These are phyloP conservation scores for Ceratocystis ficicola DNA, from an alignment of 2,329 filamentous ascomycete genomes.

Conservation along the genomic window DNA sequence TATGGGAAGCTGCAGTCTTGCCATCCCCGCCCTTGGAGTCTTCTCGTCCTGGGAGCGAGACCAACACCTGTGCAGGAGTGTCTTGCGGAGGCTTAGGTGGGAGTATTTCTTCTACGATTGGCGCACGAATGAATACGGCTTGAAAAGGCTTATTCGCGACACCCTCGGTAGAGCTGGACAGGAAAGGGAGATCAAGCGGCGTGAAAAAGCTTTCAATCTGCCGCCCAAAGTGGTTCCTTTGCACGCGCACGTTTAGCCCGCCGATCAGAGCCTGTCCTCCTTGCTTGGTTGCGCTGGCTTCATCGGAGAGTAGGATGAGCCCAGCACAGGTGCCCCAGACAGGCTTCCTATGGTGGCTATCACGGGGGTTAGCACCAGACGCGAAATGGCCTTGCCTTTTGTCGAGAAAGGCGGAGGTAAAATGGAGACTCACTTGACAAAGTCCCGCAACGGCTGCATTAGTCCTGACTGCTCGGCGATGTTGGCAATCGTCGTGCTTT, in stretches of 20 bases:
- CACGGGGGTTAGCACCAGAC: neutral
- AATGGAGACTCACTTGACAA: conserved; percentile 61
- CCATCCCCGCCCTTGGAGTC: conserved; percentile 48
- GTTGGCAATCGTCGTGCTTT: conserved; percentile 86
- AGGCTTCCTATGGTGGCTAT: conserved; percentile 60
- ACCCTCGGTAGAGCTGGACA: conserved; percentile 30
- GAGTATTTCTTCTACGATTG: conserved; percentile 76
- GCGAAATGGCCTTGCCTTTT: neutral
- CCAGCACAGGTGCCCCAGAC: conserved; percentile 96
- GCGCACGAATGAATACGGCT: conserved; percentile 86
- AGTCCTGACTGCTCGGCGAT: conserved; percentile 72
- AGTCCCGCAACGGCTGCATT: conserved; percentile 71
- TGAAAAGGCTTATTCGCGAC: conserved; percentile 41
- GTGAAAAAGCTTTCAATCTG: conserved; percentile 87
- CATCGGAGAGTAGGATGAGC: conserved; percentile 77
- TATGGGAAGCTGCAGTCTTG: conserved; percentile 31
- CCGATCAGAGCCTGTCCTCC: conserved; percentile 90
- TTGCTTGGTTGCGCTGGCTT: conserved; percentile 76
- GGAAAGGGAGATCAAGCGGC: conserved; percentile 58
- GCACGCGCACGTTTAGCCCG: conserved; percentile 78
- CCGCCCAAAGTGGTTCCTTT: conserved; percentile 87
- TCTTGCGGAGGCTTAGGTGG: conserved; percentile 27
- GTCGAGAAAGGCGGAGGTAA: conserved; percentile 2
- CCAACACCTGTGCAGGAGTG: conserved; percentile 39
- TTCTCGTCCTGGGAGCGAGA: conserved; percentile 36